A percentile compares a stretch with the other conserved stretches of the same genome.
Evolutionary conservation across 192 early-diverging fungal genomes (phyloP).

Genomic region (Entomortierella lignicola): DNA sequence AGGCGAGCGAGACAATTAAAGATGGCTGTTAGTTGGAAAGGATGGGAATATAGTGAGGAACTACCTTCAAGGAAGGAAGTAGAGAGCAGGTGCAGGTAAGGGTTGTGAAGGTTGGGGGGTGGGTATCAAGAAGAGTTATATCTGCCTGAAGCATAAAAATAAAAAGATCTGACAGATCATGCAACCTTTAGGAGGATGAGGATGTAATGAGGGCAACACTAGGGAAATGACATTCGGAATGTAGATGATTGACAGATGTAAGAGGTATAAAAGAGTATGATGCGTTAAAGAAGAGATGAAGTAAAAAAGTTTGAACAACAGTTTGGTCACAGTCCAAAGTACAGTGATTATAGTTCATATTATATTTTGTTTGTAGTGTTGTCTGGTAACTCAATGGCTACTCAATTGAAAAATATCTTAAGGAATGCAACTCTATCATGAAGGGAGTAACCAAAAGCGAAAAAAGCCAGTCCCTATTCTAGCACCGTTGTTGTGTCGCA

Average conservation of each 20-base stretch:
- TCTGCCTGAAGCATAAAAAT: neutral
- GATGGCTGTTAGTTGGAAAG: neutral
- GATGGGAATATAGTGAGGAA: conserved; percentile 2
- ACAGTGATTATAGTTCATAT: too few species aligned
- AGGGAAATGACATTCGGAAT: neutral
- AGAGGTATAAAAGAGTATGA: neutral
- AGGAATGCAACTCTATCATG: too few species aligned
- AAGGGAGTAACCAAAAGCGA: too few species aligned
- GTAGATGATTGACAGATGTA: neutral
- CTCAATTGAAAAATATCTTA: too few species aligned
- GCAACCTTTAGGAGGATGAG: neutral
- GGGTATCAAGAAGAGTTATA: neutral
- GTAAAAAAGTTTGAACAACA: too few species aligned
- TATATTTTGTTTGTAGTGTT: too few species aligned
- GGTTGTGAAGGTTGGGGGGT: neutral
- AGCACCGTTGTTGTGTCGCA: too few species aligned
- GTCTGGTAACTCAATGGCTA: too few species aligned
- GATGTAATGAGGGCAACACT: neutral
- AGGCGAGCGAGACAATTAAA: neutral
- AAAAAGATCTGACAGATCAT: conserved; percentile 3
- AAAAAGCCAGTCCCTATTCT: too few species aligned
- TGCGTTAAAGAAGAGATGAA: neutral
- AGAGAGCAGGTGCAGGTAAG: neutral
- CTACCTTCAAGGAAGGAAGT: neutral
- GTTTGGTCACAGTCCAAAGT: too few species aligned